Base-by-base conservation (phyloP, 2,329 filamentous ascomycete species). In the Ascochyta viciae-villosae region DNA sequence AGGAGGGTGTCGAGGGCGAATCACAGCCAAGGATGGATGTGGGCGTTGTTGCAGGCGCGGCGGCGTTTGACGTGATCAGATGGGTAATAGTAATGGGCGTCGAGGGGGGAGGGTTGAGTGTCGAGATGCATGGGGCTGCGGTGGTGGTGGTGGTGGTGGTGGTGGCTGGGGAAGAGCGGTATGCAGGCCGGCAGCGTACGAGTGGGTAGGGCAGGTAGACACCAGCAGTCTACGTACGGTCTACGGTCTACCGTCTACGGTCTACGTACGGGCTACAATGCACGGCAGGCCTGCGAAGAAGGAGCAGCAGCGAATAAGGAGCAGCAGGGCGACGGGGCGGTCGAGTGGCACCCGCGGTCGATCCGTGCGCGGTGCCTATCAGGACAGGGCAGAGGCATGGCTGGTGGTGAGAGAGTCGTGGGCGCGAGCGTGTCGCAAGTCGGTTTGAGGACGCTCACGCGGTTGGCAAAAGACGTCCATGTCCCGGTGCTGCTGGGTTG, bases 371-470 rank as follows among this genome's bases (percentile, higher is more conserved):
- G n/a, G 47, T 57, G 58, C 56, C 63, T 65, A 66, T 67, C 65
- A 66, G 60, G 57, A 33, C 56, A 34, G 42, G 37, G 55, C 40
- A 61, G 48, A 57, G 52, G 58, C 61, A 57, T 67, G 60, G 57
- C 50, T 62, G 65, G 57, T 58, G 54, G 57, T 63, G 52, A 40
- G 43, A 57, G 54, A 43, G 48, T 47, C 47, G 48, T 35, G 51
- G 40, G 52, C 40, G 55, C 43, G 50, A 44, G 42, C 8, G 50
- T 63, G 64, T 68, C 60, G 62, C 66, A 68, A 60, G 60, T 62
- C 16, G 57, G 66, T 68, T 68, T 68, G 64, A 68, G 60, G 55
- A 62, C 31, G 60, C 49, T 48, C 29, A 50, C 31, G 50, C 57
- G 48, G 60, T 53, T 60, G 61, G 61, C 60, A 72, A 64, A 60